Base-by-base conservation (phyloP, 2,329 filamentous ascomycete species). In the Alternaria sp. region DNA sequence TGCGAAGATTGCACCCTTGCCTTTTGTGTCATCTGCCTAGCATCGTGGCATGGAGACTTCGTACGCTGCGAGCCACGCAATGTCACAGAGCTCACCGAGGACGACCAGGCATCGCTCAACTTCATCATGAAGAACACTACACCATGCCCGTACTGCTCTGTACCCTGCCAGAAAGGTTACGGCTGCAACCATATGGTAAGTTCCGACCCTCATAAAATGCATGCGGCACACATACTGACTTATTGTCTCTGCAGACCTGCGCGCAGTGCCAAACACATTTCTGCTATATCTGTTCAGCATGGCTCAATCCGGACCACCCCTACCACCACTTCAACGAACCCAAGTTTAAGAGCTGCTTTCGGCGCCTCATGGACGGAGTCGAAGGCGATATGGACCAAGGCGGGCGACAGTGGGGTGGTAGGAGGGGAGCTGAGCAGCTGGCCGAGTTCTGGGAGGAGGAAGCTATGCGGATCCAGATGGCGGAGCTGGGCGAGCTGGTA, bases 21-120 rank as follows among this genome's bases (percentile, higher is more conserved):
- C 12, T 99, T 99, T 78, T 99, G 96, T 81, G 84, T 83, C 33
- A 83, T 89, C n/a, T 91, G 89, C 71, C 85, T 85, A 46, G 85
- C 92, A 75, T 90, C 92, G n/a, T 99, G 96, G 96, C 96, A 99
- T 76, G 96, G 96, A 64, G 92, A 96, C 69, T 91, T 94, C 67
- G 86, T 87, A n/a, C 93, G 91, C 71, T 87, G 87, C 66, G 89
- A 89, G 58, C 89, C 88, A 61, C 87, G 89, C 57, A 85, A 89
- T 45, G 84, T 86, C 41, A 87, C 86, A 23, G 92, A 96, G 76
- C 85, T 97, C 56, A 91, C 91, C 2, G 91, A 88, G 64, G 94
- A 97, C 77, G 94, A 97, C 71, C 90, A 93, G 75, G 93, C 93
- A 0, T 94, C 92, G 3, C 85, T 96, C 67, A 92, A 96, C 61